These are phyloP conservation scores for Mycena albidolilacea DNA, from an alignment of 768 basidiomycete species.

Conservation along the genomic window DNA sequence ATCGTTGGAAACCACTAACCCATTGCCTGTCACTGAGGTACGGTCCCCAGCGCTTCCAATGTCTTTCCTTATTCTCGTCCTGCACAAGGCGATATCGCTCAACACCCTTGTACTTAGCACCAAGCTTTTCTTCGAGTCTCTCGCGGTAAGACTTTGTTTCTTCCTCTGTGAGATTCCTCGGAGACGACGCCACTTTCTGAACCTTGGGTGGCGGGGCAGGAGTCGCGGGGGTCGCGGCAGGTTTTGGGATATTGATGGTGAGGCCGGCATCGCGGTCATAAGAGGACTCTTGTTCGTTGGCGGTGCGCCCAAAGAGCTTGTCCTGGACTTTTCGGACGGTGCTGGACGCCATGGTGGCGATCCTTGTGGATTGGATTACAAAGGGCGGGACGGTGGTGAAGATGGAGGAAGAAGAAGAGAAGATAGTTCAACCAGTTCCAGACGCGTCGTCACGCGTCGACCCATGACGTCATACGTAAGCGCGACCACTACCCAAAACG, in stretches of 20 bases:
- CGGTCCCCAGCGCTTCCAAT: constrained; percentile 99
- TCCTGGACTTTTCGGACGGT: constrained; percentile 78
- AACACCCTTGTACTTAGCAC: constrained; percentile 80
- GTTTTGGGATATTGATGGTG: constrained; percentile 83
- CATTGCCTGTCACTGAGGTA: constrained; percentile 98
- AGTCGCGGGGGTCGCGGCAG: constrained; percentile 52
- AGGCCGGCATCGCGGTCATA: constrained; percentile 50
- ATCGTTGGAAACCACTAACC: constrained; percentile 67
- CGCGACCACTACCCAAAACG: too few relatives aligned
- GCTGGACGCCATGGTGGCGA: constrained; percentile 54
- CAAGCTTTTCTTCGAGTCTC: constrained; percentile 74
- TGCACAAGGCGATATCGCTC: constrained; percentile 91
- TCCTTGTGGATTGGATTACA: neutral
- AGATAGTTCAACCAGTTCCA: constrained; percentile 17
- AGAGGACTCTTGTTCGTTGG: constrained; percentile 24
- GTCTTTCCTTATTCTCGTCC: constrained; percentile 82
- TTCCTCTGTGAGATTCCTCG: constrained; percentile 48
- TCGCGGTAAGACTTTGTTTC: constrained; percentile 66
- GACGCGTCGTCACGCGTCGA: constrained; percentile 24
- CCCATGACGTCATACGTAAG: neutral
- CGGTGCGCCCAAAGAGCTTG: constrained; percentile 72
- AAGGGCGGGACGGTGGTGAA: too few relatives aligned
- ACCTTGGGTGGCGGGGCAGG: constrained; percentile 64
- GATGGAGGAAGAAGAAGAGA: too few relatives aligned
- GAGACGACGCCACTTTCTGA: constrained; percentile 55